These are phyloP conservation scores for Exophiala dermatitidis DNA, from an alignment of 2,329 filamentous ascomycete species.

Conservation along the genomic window DNA sequence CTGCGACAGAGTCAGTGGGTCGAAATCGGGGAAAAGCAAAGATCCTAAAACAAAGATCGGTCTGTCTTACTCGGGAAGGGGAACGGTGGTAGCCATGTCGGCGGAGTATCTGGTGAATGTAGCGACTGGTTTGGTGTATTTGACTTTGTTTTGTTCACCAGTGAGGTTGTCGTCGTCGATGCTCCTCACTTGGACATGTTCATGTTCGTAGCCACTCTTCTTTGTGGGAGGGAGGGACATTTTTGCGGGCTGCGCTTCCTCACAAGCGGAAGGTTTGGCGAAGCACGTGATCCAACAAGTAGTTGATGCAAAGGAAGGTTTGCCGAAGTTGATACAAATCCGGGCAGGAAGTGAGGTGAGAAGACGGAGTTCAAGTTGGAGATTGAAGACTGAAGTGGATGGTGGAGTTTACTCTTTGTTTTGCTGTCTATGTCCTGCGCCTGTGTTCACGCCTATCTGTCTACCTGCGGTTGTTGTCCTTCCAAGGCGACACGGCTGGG, in stretches of 20 bases:
- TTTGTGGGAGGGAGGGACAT: slow-evolving; percentile 15
- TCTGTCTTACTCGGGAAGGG: slow-evolving; percentile 7
- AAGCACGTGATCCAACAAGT: neutral
- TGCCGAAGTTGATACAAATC: neutral
- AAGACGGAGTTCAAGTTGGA: neutral
- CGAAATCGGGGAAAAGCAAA: neutral
- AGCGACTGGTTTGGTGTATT: slow-evolving; percentile 62
- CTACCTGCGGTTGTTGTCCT: neutral
- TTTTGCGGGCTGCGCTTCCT: slow-evolving; percentile 2
- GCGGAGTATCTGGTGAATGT: slow-evolving; percentile 90
- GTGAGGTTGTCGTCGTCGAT: slow-evolving; percentile 21
- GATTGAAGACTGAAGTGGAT: neutral
- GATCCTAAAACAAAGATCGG: neutral
- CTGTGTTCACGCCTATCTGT: neutral
- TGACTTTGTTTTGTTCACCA: neutral
- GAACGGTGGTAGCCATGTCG: slow-evolving; percentile 37
- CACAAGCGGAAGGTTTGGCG: slow-evolving; percentile 44
- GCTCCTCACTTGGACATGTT: slow-evolving; percentile 32
- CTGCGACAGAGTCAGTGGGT: slow-evolving; percentile 29
- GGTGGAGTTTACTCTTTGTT: neutral
- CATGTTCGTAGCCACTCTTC: neutral
- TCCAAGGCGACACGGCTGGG: neutral
- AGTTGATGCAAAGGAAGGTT: slow-evolving; percentile 5
- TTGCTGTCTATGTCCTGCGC: neutral
- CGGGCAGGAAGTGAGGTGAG: neutral